Evolutionary conservation across 1,284 basidiomycete species (phyloP), one percentile per base, ranked within the genome.

Genomic region (Wallemia mellicola): DNA sequence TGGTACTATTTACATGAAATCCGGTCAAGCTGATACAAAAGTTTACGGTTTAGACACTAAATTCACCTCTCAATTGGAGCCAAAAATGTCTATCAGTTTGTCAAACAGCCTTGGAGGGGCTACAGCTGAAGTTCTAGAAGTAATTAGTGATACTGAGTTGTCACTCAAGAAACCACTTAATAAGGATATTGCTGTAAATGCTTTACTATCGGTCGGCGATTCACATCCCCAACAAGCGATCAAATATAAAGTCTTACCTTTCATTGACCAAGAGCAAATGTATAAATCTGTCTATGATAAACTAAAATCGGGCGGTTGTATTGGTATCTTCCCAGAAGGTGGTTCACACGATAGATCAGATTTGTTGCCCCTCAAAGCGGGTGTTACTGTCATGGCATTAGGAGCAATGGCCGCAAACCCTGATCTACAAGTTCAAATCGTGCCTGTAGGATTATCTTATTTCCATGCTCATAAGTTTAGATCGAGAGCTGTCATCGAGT

Each of bases 301-400:
- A 63, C 74, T 99, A 61, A 85, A 81, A 61, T 79, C 84, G 60
- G 86, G 86, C 19, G 87, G 87, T 11, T 82, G 82, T 65, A 89
- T 96, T 63, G 87, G 89, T 58, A 92, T 96, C 64, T 95, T 95
- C 68, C 91, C 91, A 57, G 91, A 95, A 80, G 86, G 89, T 65
- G 91, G 91, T 60, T 94, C 89, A 61, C 91, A 96, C 70, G 91
- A 96, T 71, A 81, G 91, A 38, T 91, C 86, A 19, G 89, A 95
- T 68, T 77, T 95, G 60, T 76, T 95, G 32, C 91, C 91, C 1
- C 76, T 96, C 57, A 96, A 96, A 71, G 91, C 91, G 24, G 91
- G 91, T 2, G 88, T 96, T 57, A 84, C 88, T 1, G 78, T 95
- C 64, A 95, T 96, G 89, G 88, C 91, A n/a, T 76, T 96, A 2